A percentile compares a stretch with the other conserved stretches of the same genome.
phyloP scores from a whole-genome alignment of 2,329 filamentous ascomycete species.

The Monosporascus sp. region DNA sequence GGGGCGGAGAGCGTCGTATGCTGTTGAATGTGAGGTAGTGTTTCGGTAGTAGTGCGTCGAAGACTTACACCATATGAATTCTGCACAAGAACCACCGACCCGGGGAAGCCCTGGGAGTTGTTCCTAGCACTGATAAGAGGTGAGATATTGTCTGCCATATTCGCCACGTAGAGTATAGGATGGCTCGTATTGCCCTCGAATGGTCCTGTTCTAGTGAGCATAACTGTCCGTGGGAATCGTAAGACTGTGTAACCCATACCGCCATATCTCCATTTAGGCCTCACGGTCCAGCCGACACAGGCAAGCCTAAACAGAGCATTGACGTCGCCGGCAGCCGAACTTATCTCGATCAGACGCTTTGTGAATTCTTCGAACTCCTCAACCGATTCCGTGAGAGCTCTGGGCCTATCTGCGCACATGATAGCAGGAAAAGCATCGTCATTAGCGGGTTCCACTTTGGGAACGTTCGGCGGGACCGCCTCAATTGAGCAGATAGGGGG shows the following conservation, averaged over 20 bases:
- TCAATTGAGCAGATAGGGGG: slow-evolving; percentile 25
- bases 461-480: slow-evolving; percentile 26
- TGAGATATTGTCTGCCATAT: slow-evolving; percentile 30
- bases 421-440: slow-evolving; percentile 40
- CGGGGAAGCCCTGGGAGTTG: slow-evolving; percentile 33
- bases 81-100: slow-evolving; percentile 41
- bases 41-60: neutral
- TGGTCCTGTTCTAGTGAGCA: slow-evolving; percentile 16
- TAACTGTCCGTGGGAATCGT: neutral
- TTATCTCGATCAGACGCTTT: slow-evolving; percentile 29
- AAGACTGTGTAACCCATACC: slow-evolving; percentile 1
- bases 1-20: slow-evolving; percentile 45
- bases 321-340: slow-evolving; percentile 37
- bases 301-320: slow-evolving; percentile 32
- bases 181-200: slow-evolving; percentile 27
- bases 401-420: slow-evolving; percentile 38
- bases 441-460: slow-evolving; percentile 27
- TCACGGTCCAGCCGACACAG: slow-evolving; percentile 26
- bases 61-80: slow-evolving; percentile 45
- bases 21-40: slow-evolving; percentile 20
- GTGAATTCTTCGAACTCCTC: slow-evolving; percentile 31
- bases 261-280: slow-evolving; percentile 24
- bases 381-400: slow-evolving; percentile 22
- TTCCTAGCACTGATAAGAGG: slow-evolving; percentile 25
- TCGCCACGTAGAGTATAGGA: slow-evolving; percentile 32